phyloP scores from a whole-genome alignment of 1,284 basidiomycete genomes.

The Sanghuangporus sanghuang region DNA sequence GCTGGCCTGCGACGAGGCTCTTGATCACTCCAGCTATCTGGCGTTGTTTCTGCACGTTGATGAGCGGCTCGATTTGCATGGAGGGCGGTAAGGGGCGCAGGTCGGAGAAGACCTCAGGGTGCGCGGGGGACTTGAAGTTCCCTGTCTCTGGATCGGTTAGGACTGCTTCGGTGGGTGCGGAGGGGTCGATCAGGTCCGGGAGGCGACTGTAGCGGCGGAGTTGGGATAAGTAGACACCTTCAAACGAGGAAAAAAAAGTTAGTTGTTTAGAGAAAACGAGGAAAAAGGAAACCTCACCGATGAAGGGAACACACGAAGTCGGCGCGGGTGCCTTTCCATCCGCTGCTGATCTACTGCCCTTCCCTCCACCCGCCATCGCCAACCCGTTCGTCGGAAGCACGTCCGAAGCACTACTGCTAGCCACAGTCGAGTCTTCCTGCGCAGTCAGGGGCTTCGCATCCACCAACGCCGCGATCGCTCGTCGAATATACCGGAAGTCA shows the following conservation, averaged over 20 bases:
- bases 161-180: conserved; percentile 64
- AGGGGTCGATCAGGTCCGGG: conserved; percentile 80
- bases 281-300: conserved; percentile 44
- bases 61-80: conserved; percentile 80
- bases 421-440: conserved; percentile 43
- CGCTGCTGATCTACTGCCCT: conserved; percentile 36
- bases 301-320: conserved; percentile 69
- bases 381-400: conserved; percentile 19
- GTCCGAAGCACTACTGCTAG: conserved; percentile 38
- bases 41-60: conserved; percentile 86
- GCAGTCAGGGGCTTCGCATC: conserved; percentile 56
- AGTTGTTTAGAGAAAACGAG: background rate
- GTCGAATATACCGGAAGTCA: conserved; percentile 75
- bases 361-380: conserved; percentile 21
- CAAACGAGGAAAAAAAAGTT: conserved; percentile 4
- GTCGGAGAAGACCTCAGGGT: conserved; percentile 71
- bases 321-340: conserved; percentile 39
- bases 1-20: conserved; percentile 72
- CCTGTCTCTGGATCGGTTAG: conserved; percentile 57
- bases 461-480: conserved; percentile 57
- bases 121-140: conserved; percentile 59
- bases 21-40: conserved; percentile 74
- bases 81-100: conserved; percentile 63
- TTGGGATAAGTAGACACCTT: conserved; percentile 76
- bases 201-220: conserved; percentile 61